phyloP scores from a whole-genome alignment of 2,329 filamentous ascomycete genomes.

The Amesomyces nigricolor region DNA sequence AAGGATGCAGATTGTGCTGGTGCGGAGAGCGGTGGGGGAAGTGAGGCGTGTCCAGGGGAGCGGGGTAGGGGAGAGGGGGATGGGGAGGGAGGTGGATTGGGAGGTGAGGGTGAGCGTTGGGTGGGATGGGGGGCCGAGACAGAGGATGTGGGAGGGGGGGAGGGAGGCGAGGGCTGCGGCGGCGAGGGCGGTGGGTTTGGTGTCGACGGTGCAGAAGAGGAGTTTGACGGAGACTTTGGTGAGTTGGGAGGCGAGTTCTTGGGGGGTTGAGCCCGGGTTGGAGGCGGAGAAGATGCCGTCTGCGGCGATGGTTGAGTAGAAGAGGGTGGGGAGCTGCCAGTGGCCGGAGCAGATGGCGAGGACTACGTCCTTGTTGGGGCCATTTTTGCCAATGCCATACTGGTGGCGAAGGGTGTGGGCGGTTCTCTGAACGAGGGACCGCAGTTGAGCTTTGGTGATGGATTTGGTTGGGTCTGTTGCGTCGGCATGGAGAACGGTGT shows the following conservation, averaged over 20 bases:
- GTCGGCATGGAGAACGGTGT: constrained; percentile 51
- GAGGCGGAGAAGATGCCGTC: constrained; percentile 55
- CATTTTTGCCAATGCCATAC: constrained; percentile 47
- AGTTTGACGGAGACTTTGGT: constrained; percentile 35
- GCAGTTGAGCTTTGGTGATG: constrained; percentile 48
- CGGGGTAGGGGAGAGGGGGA: constrained; percentile 31
- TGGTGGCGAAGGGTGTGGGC: constrained; percentile 49
- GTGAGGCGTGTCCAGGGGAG: constrained; percentile 32
- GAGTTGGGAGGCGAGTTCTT: constrained; percentile 46
- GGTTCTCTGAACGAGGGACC: constrained; percentile 44
- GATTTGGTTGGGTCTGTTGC: constrained; percentile 48
- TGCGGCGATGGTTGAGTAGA: constrained; percentile 53
- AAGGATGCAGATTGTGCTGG: constrained; percentile 38
- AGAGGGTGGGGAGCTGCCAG: constrained; percentile 46
- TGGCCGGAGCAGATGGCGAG: constrained; percentile 53
- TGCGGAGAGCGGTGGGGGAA: not conserved
- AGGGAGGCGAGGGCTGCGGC: constrained; percentile 45
- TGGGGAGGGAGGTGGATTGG: constrained; percentile 28
- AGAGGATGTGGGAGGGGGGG: constrained; percentile 41
- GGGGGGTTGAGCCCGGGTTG: constrained; percentile 43
- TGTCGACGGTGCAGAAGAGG: constrained; percentile 43
- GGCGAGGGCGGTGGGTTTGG: constrained; percentile 41
- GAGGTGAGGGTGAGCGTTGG: constrained; percentile 12
- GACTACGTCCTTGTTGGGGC: constrained; percentile 48
- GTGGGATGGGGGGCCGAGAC: constrained; percentile 33